Percentiles rank a stretch among this genome's conserved stretches.
Evolutionary conservation across 306 rosid genomes (phyloP).

Genomic region (Ceratonia siliqua): DNA sequence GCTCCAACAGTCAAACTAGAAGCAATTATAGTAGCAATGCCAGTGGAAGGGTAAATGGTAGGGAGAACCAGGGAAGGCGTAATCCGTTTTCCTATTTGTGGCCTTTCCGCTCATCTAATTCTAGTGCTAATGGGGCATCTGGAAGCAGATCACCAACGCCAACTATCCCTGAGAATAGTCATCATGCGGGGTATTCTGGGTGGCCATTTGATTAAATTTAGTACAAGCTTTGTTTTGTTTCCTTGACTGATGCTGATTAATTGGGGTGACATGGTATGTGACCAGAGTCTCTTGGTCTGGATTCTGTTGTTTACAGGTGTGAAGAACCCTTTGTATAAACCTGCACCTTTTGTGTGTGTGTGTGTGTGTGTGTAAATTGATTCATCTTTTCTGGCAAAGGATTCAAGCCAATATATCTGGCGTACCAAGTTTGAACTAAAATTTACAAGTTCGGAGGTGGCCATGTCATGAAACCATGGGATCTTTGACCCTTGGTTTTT

Average conservation of each 20-base stretch:
- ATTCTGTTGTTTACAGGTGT: conserved; percentile 23
- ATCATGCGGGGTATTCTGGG: conserved; percentile 50
- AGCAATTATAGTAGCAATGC: conserved; percentile 29
- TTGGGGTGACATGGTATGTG: conserved; percentile 27
- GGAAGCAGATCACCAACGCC: conserved; percentile 42
- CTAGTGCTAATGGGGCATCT: conserved; percentile 33
- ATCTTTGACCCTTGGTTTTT: neutral
- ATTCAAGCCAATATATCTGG: neutral
- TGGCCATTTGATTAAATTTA: conserved; percentile 59
- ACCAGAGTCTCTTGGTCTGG: conserved; percentile 21
- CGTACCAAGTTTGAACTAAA: neutral
- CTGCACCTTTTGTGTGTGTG: neutral
- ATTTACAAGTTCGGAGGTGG: no score
- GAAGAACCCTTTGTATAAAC: neutral
- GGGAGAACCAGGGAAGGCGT: conserved; percentile 56
- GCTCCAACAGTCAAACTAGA: conserved; percentile 44
- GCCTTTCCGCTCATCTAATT: conserved; percentile 51
- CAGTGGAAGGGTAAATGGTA: conserved; percentile 46
- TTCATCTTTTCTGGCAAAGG: neutral
- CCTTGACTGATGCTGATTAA: conserved; percentile 34
- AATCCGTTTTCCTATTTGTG: conserved; percentile 44
- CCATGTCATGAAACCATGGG: neutral
- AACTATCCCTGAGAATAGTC: conserved; percentile 41
- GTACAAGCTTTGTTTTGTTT: neutral
- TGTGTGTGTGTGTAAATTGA: neutral